Evolutionary conservation across 495 filamentous ascomycete genomes (phyloP).

Genomic region (Penicillium manginii): DNA sequence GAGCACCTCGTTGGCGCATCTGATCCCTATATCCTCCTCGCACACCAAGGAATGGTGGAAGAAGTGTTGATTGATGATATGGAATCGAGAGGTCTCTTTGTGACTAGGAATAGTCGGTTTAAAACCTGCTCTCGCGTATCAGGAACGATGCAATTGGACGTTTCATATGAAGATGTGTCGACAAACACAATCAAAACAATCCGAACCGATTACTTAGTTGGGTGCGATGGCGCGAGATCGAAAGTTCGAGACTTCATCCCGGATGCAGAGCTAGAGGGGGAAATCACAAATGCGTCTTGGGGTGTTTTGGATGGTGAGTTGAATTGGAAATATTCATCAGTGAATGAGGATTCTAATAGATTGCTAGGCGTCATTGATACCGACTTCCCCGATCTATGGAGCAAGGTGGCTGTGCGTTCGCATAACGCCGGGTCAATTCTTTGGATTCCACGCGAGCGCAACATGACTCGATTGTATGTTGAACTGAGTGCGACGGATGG

Average conservation of each 20-base stretch:
- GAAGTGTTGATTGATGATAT: constrained; percentile 68
- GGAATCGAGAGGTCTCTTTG: constrained; percentile 55
- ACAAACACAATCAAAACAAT: constrained; percentile 19
- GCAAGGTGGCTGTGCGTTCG: constrained; percentile 68
- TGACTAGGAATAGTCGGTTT: constrained; percentile 61
- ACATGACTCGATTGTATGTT: constrained; percentile 77
- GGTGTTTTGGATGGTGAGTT: constrained; percentile 70
- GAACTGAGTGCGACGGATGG: constrained; percentile 70
- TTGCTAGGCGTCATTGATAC: constrained; percentile 65
- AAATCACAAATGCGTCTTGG: constrained; percentile 70
- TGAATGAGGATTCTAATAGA: neutral
- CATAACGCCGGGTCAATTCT: constrained; percentile 71
- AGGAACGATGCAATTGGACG: constrained; percentile 28
- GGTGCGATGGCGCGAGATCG: constrained; percentile 40
- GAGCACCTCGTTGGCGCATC: constrained; percentile 68
- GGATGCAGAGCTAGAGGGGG: constrained; percentile 64
- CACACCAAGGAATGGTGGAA: constrained; percentile 78
- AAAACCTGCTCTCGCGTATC: constrained; percentile 47
- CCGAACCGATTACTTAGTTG: constrained; percentile 33
- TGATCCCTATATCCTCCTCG: constrained; percentile 72
- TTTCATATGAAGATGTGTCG: constrained; percentile 29
- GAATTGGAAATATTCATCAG: neutral
- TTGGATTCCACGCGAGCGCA: constrained; percentile 74
- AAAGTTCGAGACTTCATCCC: constrained; percentile 36
- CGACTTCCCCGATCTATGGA: constrained; percentile 78